Evolutionary conservation across 1,284 basidiomycete species (phyloP).

Genomic region (Cystodermella granulosa): DNA sequence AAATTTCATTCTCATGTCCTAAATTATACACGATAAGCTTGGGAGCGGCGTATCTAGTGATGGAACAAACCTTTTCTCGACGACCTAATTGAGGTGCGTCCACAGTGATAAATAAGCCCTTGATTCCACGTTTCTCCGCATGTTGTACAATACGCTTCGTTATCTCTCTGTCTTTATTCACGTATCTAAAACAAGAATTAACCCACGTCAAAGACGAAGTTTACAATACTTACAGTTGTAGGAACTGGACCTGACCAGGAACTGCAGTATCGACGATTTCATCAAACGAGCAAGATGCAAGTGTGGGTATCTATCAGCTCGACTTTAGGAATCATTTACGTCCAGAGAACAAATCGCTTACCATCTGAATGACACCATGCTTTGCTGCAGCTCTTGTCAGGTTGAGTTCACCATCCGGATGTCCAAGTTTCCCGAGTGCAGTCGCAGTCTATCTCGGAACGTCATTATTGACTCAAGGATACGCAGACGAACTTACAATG

Average conservation of each 20-base stretch:
- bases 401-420: slow-evolving; percentile 87
- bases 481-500: slow-evolving; percentile 39
- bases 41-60: background rate
- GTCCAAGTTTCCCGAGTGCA: slow-evolving; percentile 84
- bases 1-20: slow-evolving; percentile 96
- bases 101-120: slow-evolving; percentile 85
- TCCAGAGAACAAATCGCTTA: slow-evolving; percentile 27
- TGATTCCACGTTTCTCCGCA: slow-evolving; percentile 79
- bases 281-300: slow-evolving; percentile 86
- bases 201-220: slow-evolving; percentile 1
- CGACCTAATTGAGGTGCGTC: slow-evolving; percentile 90
- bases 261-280: slow-evolving; percentile 78
- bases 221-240: slow-evolving; percentile 57
- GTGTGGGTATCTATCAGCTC: slow-evolving; percentile 68
- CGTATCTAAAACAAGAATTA: slow-evolving; percentile 51
- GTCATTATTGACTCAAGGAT: slow-evolving; percentile 2
- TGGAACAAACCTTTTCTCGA: slow-evolving; percentile 63
- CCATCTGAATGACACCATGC: slow-evolving; percentile 76
- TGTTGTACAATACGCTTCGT: slow-evolving; percentile 82
- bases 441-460: slow-evolving; percentile 55
- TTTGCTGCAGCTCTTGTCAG: slow-evolving; percentile 78
- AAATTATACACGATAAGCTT: background rate
- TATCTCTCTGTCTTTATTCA: slow-evolving; percentile 78
- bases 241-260: slow-evolving; percentile 72
- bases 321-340: background rate